Evolutionary conservation across 1,284 basidiomycete species (phyloP).

Genomic region (Takashimella koratensis): DNA sequence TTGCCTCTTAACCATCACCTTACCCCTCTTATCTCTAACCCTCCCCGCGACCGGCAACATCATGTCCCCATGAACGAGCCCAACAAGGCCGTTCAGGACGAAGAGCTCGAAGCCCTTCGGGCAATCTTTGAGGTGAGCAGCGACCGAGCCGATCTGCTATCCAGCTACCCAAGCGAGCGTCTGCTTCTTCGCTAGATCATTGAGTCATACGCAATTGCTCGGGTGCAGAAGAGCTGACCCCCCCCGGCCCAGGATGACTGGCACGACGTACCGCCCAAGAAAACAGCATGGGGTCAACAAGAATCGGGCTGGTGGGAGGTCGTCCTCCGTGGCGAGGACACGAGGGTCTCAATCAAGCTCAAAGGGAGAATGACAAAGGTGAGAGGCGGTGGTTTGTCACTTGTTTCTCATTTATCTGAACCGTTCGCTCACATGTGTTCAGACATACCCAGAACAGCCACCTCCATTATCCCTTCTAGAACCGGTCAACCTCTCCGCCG

Average conservation of each 20-base stretch:
- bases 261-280: conserved; percentile 41
- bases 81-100: conserved; percentile 39
- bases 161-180: too few relatives aligned
- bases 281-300: conserved; percentile 45
- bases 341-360: conserved; percentile 37
- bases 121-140: conserved; percentile 38
- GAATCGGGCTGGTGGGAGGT: conserved; percentile 47
- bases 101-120: conserved; percentile 45
- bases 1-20: too few relatives aligned
- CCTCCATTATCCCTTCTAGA: conserved; percentile 37
- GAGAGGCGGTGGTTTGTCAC: conserved; percentile 6
- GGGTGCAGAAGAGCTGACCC: too few relatives aligned
- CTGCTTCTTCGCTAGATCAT: too few relatives aligned
- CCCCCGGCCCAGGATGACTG: conserved; percentile 47
- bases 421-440: not conserved
- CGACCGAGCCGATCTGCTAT: too few relatives aligned
- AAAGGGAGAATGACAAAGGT: conserved; percentile 43
- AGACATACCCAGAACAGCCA: conserved; percentile 42
- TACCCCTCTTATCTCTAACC: too few relatives aligned
- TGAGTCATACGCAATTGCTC: too few relatives aligned
- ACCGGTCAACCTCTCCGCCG: conserved; percentile 32
- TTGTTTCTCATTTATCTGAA: not conserved
- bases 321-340: conserved; percentile 31
- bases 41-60: not conserved
- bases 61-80: conserved; percentile 38